Base-by-base conservation (phyloP, 2,329 filamentous ascomycete species). In the Pseudogymnoascus sp. region DNA sequence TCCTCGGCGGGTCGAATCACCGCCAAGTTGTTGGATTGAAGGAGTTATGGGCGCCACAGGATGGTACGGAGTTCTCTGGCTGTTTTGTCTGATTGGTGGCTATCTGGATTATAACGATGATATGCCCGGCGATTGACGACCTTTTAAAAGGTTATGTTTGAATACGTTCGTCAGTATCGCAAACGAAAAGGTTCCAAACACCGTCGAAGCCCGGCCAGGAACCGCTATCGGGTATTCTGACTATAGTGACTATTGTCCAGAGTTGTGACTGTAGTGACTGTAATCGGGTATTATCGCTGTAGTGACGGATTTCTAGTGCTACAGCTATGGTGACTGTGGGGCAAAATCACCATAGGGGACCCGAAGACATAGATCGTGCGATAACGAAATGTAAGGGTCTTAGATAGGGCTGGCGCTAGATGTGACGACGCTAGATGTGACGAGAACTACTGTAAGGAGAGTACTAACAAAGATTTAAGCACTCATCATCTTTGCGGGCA, bases 161-260 rank as follows among this genome's bases (percentile, higher is more conserved):
- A 57, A 34, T 57, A 57, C 51, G 28, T 57, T 57, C 28, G 51
- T 57, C 51, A 57, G 51, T 34, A 57, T 57, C 51, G 51, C 51
- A 57, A 31, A 57, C 28, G 10, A 57, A 57, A 57, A 34, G 3
- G 51, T 34, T 36, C 1, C 34, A 57, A 57, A 4, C 51, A 54
- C 23, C 13, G 28, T 19, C n/a, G n/a, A 21, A 13, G 13, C n/a
- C 10, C 10, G 4, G 7, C 4, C 11, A 21, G 51, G 6, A 3
- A 36, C 28, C 1, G 28, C 28, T 36, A 11, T 36, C n/a, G 11
- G n/a, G 16, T 8, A 11, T 19, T 57, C 8, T 57, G 48, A 57
- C 25, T 7, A 31, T 34, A 13, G 48, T 57, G 25, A 57, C n/a
- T 16, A n/a, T 34, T 57, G 48, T 34, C n/a, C 3, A 6, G 48